Evolutionary conservation across 2,329 filamentous ascomycete species (phyloP).

Genomic region (Lachnellula arida): DNA sequence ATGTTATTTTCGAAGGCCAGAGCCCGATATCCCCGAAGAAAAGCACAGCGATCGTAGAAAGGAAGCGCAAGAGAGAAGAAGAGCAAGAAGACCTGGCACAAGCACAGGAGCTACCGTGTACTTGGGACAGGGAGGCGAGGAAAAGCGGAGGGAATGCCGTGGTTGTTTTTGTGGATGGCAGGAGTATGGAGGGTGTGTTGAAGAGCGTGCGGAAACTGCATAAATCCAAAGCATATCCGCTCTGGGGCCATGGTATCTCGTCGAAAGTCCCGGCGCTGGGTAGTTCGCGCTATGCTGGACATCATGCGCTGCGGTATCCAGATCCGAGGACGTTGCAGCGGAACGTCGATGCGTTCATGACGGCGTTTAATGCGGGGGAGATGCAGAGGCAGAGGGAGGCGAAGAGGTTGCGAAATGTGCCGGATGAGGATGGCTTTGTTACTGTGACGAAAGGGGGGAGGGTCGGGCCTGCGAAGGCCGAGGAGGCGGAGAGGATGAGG

Average conservation of each 20-base stretch:
- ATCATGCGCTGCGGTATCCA: constrained; percentile 69
- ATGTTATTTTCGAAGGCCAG: constrained; percentile 67
- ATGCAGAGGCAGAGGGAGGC: constrained; percentile 57
- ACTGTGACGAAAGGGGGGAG: constrained; percentile 80
- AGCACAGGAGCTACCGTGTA: constrained; percentile 59
- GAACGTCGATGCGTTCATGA: constrained; percentile 81
- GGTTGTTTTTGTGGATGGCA: constrained; percentile 76
- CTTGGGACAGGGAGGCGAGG: constrained; percentile 69
- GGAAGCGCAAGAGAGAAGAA: constrained; percentile 47
- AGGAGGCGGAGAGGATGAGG: constrained; percentile 60
- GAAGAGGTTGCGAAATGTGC: constrained; percentile 66
- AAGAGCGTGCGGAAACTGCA: constrained; percentile 65
- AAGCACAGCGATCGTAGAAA: constrained; percentile 18
- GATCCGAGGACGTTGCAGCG: constrained; percentile 61
- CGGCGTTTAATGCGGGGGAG: constrained; percentile 69
- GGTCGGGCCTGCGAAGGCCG: constrained; percentile 66
- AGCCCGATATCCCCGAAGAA: constrained; percentile 32
- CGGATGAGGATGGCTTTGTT: constrained; percentile 93
- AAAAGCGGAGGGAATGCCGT: constrained; percentile 74
- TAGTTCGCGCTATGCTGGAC: constrained; percentile 53
- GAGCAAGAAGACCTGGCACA: constrained; percentile 50
- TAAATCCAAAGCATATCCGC: constrained; percentile 54
- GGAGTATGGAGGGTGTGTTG: constrained; percentile 69
- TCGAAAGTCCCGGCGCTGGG: constrained; percentile 52
- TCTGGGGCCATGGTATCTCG: constrained; percentile 63